phyloP scores from a whole-genome alignment of 2,329 filamentous ascomycete genomes.

The Coniochaeta ligniaria region DNA sequence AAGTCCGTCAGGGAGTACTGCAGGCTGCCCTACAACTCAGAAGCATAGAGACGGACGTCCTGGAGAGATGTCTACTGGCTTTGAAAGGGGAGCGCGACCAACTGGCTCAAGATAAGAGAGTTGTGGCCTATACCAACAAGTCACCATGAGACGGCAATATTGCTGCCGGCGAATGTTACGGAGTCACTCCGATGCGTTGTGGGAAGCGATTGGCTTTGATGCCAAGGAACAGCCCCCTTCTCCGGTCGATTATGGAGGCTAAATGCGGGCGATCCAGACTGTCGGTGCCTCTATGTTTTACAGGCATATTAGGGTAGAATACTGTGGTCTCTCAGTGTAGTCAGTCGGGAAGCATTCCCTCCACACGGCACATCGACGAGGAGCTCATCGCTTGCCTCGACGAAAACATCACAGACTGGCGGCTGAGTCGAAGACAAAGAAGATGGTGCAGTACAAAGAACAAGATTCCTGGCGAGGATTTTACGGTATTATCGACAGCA shows the following conservation, averaged over 20 bases:
- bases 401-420: neutral
- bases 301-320: neutral
- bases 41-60: neutral
- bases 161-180: neutral
- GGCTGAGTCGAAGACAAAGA: too few species aligned
- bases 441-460: too few species aligned
- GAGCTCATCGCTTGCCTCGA: neutral
- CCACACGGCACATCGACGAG: neutral
- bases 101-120: neutral
- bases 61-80: neutral
- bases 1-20: neutral
- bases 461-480: too few species aligned
- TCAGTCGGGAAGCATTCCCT: neutral
- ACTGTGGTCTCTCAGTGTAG: neutral
- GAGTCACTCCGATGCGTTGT: neutral
- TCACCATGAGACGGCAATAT: neutral
- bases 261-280: slow-evolving; percentile 7
- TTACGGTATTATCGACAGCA: too few species aligned
- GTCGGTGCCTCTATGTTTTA: slow-evolving; percentile 3
- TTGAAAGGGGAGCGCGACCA: neutral
- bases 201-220: neutral
- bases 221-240: neutral
- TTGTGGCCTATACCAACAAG: neutral
- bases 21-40: neutral
- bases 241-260: neutral